Evolutionary conservation across 371 early-diverging fungal species (phyloP).

Genomic region (Syncephalastrum contaminatum): DNA sequence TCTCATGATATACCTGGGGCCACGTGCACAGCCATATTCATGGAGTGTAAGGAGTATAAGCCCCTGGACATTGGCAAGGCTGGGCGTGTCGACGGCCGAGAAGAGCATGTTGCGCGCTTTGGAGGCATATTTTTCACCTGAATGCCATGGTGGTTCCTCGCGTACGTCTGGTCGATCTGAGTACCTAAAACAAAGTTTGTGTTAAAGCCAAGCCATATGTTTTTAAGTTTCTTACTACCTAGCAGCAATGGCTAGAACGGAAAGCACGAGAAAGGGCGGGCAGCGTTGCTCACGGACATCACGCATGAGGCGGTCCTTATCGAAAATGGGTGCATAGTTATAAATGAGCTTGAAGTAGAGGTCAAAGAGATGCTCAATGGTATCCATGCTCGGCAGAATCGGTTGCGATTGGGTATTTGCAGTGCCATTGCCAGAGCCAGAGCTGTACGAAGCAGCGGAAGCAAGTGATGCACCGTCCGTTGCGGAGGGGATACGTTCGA

Average conservation of each 20-base stretch:
- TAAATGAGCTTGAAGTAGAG: conserved; percentile 54
- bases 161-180: conserved; percentile 37
- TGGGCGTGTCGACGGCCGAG: conserved; percentile 46
- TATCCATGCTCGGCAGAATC: conserved; percentile 31
- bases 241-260: conserved; percentile 37
- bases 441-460: neutral
- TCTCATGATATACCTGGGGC: conserved; percentile 37
- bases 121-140: conserved; percentile 47
- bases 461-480: neutral
- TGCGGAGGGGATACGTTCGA: neutral
- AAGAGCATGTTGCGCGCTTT: conserved; percentile 32
- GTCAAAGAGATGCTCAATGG: conserved; percentile 54
- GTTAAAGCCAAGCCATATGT: neutral
- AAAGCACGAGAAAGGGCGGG: conserved; percentile 36
- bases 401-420: conserved; percentile 2
- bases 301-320: conserved; percentile 29
- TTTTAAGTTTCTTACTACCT: conserved; percentile 22
- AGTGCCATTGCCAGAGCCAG: neutral
- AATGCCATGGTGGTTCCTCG: conserved; percentile 46
- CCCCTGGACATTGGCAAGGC: conserved; percentile 51
- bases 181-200: conserved; percentile 20
- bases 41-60: conserved; percentile 55
- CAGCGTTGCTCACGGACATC: conserved; percentile 27
- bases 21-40: conserved; percentile 62
- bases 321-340: conserved; percentile 49